These are phyloP conservation scores for Skeletonema marinoi DNA, from an alignment of 108 stramenopile genomes.

Conservation along the genomic window DNA sequence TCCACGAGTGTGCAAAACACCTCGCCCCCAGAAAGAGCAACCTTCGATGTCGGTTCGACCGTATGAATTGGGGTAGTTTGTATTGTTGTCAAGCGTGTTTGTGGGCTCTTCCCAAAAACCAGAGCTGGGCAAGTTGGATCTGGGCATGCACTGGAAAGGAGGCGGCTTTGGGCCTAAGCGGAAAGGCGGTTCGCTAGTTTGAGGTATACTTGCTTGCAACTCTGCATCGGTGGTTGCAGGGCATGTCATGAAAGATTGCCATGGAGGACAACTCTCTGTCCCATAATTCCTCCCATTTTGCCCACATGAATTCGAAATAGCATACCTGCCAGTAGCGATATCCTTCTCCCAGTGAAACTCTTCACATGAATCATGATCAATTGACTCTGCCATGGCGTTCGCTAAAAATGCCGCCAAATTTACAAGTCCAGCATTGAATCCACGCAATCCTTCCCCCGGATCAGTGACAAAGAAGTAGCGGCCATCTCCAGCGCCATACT, in stretches of 20 bases:
- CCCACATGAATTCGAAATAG: slow-evolving; percentile 31
- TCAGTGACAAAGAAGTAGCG: slow-evolving; percentile 23
- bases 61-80: slow-evolving; percentile 1
- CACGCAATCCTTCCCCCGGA: slow-evolving; percentile 5
- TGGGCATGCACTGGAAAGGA: slow-evolving; percentile 28
- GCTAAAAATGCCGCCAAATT: slow-evolving; percentile 35
- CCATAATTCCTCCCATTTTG: slow-evolving; percentile 26
- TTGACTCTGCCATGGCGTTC: slow-evolving; percentile 33
- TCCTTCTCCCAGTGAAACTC: slow-evolving; percentile 20
- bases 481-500: slow-evolving; percentile 12
- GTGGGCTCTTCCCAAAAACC: slow-evolving; percentile 28
- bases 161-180: not conserved
- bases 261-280: slow-evolving; percentile 11
- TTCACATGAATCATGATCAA: slow-evolving; percentile 32
- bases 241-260: slow-evolving; percentile 36
- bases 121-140: not conserved
- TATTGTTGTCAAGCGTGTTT: not conserved
- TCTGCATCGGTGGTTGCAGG: slow-evolving; percentile 6
- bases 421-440: slow-evolving; percentile 30
- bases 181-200: slow-evolving; percentile 18
- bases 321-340: slow-evolving; percentile 14
- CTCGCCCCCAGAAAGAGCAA: slow-evolving; percentile 46
- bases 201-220: slow-evolving; percentile 14
- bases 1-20: slow-evolving; percentile 19
- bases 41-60: slow-evolving; percentile 26